These are phyloP conservation scores for Harringtonia lauricola DNA, from an alignment of 2,329 filamentous ascomycete species.

Conservation along the genomic window DNA sequence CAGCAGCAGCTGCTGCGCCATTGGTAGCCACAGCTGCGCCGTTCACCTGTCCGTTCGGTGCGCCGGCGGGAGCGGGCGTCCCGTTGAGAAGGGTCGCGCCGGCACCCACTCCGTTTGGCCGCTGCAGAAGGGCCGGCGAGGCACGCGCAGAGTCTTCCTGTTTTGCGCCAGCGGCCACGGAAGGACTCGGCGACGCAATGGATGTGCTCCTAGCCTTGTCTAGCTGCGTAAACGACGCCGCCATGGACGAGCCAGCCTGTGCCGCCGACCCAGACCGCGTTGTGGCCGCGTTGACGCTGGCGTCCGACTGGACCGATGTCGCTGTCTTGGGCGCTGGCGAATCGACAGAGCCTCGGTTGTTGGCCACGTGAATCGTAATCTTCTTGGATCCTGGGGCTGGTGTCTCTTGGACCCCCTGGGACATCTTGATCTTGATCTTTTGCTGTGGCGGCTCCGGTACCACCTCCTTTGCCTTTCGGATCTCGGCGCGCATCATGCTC, in stretches of 20 bases:
- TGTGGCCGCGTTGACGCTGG: constrained; percentile 19
- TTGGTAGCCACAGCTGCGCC: not conserved
- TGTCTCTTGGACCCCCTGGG: constrained; percentile 32
- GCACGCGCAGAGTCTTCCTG: constrained; percentile 22
- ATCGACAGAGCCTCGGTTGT: constrained; percentile 36
- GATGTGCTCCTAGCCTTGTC: constrained; percentile 31
- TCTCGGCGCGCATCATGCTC: constrained; percentile 48
- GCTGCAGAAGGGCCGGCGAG: constrained; percentile 16
- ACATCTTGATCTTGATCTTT: constrained; percentile 72
- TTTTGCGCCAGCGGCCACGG: constrained; percentile 20
- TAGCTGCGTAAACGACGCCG: constrained; percentile 10
- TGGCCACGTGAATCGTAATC: constrained; percentile 62
- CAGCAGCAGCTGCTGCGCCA: not conserved
- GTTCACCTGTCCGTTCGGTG: not conserved
- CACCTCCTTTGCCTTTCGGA: constrained; percentile 60
- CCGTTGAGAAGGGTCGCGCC: not conserved
- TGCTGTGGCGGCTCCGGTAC: constrained; percentile 63
- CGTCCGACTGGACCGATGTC: constrained; percentile 22
- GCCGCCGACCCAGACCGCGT: constrained; percentile 1
- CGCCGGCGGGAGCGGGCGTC: not conserved
- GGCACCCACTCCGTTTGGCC: constrained; percentile 17
- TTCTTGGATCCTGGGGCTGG: constrained; percentile 39
- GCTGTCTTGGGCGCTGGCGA: constrained; percentile 36
- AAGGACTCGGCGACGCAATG: constrained; percentile 35
- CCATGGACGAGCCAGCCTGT: constrained; percentile 9